Conservation (phyloP, 1,284 basidiomycete species). For the Fomes fomentarius region DNA sequence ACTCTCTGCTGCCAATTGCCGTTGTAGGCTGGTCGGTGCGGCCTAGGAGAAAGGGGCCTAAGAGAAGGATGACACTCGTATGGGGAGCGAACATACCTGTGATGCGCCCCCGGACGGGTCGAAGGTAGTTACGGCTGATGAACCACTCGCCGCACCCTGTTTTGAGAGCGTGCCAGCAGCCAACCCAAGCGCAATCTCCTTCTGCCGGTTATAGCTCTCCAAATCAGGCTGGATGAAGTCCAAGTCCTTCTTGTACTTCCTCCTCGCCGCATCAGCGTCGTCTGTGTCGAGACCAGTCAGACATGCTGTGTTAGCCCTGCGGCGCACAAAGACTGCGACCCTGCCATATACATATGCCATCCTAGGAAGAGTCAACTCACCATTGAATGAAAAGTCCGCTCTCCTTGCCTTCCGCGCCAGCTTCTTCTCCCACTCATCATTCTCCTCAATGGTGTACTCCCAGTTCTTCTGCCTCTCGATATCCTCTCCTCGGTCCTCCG, state of each 20-base stretch:
- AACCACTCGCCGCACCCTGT: slow-evolving; percentile 37
- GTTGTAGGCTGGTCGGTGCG: slow-evolving; percentile 58
- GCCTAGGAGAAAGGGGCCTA: slow-evolving; percentile 37
- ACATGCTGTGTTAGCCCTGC: too few species aligned
- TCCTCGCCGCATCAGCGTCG: slow-evolving; percentile 85
- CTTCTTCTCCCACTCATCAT: slow-evolving; percentile 93
- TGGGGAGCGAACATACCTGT: slow-evolving; percentile 35
- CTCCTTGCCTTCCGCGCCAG: slow-evolving; percentile 72
- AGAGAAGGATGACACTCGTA: neutral
- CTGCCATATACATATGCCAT: too few species aligned
- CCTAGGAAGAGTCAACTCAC: slow-evolving; percentile 41
- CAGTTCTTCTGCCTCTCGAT: slow-evolving; percentile 84
- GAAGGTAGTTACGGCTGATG: slow-evolving; percentile 50
- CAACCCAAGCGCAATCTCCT: slow-evolving; percentile 80
- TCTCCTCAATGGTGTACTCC: slow-evolving; percentile 95
- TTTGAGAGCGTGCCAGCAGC: slow-evolving; percentile 62
- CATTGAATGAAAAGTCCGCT: slow-evolving; percentile 82
- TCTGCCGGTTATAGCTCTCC: slow-evolving; percentile 83
- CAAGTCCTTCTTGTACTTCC: slow-evolving; percentile 91
- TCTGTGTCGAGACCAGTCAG: slow-evolving; percentile 65
- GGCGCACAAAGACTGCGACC: too few species aligned
- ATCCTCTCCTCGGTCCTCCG: slow-evolving; percentile 84
- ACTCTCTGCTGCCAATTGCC: slow-evolving; percentile 73
- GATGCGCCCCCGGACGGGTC: slow-evolving; percentile 47
- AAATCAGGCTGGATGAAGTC: slow-evolving; percentile 88